Percentiles rank a stretch among this genome's conserved stretches.
These are phyloP conservation scores for Schizopora paradoxa DNA, from an alignment of 1,284 basidiomycete species.

Conservation along the genomic window DNA sequence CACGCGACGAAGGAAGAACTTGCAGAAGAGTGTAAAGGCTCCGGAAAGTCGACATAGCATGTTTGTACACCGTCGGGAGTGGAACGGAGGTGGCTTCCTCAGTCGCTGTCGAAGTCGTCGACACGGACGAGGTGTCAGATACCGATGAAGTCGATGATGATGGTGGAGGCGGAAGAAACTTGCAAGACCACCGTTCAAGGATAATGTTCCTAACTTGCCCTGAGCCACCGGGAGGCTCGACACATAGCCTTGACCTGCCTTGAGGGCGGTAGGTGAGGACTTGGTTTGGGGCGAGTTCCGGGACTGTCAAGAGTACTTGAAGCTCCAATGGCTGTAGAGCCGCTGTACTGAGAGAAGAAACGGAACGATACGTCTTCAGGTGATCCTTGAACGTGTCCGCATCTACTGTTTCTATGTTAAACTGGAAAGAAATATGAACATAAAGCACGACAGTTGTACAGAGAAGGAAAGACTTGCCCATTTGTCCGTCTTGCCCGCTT, in stretches of 20 bases:
- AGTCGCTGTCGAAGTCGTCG: neutral
- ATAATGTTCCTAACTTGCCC: slow-evolving; percentile 57
- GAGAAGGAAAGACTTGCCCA: slow-evolving; percentile 49
- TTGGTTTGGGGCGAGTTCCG: slow-evolving; percentile 61
- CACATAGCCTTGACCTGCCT: slow-evolving; percentile 51
- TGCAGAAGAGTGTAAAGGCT: slow-evolving; percentile 67
- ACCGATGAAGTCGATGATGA: slow-evolving; percentile 3
- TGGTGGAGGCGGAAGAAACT: slow-evolving; percentile 30
- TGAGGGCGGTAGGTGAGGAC: slow-evolving; percentile 61
- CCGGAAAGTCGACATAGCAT: slow-evolving; percentile 72
- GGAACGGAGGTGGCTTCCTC: slow-evolving; percentile 31
- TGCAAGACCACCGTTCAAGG: slow-evolving; percentile 67
- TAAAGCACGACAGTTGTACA: slow-evolving; percentile 7
- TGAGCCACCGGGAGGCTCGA: slow-evolving; percentile 65
- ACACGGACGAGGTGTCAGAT: slow-evolving; percentile 1
- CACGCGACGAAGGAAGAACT: slow-evolving; percentile 68
- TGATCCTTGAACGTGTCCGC: slow-evolving; percentile 61
- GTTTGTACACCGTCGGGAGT: slow-evolving; percentile 76
- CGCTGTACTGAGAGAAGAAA: slow-evolving; percentile 42
- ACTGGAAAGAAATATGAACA: slow-evolving; percentile 36
- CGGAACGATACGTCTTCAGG: slow-evolving; percentile 52
- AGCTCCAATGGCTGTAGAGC: slow-evolving; percentile 49
- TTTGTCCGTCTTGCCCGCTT: slow-evolving; percentile 56
- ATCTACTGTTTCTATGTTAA: slow-evolving; percentile 73
- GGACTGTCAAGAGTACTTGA: slow-evolving; percentile 63